Evolutionary conservation across 805 yeast genomes (phyloP).

Genomic region (Starmerella powellii): DNA sequence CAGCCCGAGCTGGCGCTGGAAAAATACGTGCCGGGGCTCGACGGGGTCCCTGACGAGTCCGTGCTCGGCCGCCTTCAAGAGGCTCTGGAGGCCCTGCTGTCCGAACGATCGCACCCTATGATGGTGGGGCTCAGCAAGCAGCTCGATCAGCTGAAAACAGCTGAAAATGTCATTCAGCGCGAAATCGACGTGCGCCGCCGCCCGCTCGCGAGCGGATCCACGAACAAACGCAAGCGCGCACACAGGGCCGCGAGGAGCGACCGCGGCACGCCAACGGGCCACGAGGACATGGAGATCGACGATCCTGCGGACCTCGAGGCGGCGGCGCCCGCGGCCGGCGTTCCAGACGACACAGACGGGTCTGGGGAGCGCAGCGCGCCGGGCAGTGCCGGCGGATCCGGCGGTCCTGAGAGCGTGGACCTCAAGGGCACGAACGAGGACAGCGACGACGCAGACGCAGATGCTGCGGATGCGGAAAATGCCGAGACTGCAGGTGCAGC

Average conservation of each 20-base stretch:
- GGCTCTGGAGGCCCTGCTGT: conserved; percentile 20
- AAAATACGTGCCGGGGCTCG: conserved; percentile 5
- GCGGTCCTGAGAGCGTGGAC: background rate
- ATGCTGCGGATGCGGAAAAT: background rate
- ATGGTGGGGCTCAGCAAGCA: conserved; percentile 18
- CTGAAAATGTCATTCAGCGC: conserved; percentile 18
- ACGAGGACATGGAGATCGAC: too few relatives aligned
- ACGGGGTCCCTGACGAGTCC: conserved; percentile 18
- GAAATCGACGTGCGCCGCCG: conserved; percentile 13
- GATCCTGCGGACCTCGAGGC: too few relatives aligned
- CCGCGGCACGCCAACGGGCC: background rate
- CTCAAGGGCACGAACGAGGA: background rate
- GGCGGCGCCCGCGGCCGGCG: too few relatives aligned
- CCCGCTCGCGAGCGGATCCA: background rate
- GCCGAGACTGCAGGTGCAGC: background rate
- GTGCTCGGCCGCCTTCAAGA: conserved; percentile 17
- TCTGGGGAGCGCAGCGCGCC: too few relatives aligned
- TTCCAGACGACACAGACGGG: too few relatives aligned
- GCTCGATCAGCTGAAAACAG: conserved; percentile 18
- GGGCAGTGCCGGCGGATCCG: background rate
- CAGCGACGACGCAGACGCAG: background rate
- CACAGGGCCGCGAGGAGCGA: background rate
- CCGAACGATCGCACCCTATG: conserved; percentile 21
- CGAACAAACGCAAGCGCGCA: conserved; percentile 1
- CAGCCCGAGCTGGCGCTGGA: conserved; percentile 13